Conservation (phyloP, 73 alveolate species). For the Tetrahymena elliotti region DNA sequence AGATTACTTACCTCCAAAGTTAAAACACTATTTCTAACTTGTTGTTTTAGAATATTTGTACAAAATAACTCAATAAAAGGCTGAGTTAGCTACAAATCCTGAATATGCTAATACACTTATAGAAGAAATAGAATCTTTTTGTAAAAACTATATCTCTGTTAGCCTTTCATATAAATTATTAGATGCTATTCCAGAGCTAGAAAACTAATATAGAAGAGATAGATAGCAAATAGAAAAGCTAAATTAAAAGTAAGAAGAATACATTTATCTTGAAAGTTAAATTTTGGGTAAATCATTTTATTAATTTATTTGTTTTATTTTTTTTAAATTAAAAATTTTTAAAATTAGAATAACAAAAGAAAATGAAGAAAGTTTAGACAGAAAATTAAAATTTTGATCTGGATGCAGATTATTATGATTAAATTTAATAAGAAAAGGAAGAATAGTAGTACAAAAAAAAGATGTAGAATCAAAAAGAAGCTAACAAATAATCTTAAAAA, state of each 20-base stretch:
- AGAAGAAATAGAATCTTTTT: background rate
- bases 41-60: conserved; percentile 6
- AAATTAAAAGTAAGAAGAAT: background rate
- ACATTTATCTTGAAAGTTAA: background rate
- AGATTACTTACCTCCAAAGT: conserved; percentile 17
- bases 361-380: background rate
- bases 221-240: conserved; percentile 5
- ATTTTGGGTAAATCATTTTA: background rate
- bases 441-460: background rate
- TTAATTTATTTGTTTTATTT: background rate
- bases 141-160: background rate
- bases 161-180: background rate
- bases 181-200: background rate
- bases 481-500: background rate
- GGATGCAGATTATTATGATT: background rate
- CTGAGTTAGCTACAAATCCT: background rate
- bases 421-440: background rate
- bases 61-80: background rate
- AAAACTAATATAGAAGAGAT: conserved; percentile 2
- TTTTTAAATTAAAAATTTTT: background rate
- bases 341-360: background rate
- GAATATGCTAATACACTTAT: background rate
- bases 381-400: background rate
- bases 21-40: background rate
- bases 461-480: background rate